phyloP scores from a whole-genome alignment of 108 stramenopile genomes.

The Poteriospumella lacustris region DNA sequence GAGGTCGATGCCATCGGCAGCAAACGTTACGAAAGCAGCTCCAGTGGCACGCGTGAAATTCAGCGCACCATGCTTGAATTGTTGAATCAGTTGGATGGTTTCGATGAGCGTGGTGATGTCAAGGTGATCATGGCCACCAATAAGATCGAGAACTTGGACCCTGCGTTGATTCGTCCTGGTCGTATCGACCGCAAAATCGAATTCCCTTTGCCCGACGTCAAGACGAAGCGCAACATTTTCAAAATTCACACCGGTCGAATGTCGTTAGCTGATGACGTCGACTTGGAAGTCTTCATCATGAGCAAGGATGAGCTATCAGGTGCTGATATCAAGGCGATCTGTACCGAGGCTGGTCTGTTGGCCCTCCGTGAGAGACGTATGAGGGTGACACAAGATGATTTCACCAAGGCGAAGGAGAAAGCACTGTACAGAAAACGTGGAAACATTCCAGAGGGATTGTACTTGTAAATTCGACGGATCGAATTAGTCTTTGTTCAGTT shows the following conservation, averaged over 20 bases:
- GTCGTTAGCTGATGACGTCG: conserved; percentile 91
- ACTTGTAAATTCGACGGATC: conserved; percentile 70
- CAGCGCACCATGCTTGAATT: conserved; percentile 99
- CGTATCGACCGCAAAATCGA: conserved; percentile 99
- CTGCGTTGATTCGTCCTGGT: conserved; percentile 94
- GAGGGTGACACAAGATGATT: conserved; percentile 94
- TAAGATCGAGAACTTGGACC: conserved; percentile 93
- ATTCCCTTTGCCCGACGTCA: conserved; percentile 93
- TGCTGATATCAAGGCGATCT: conserved; percentile 92
- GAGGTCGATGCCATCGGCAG: conserved; percentile 97
- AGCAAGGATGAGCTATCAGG: conserved; percentile 95
- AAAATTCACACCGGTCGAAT: conserved; percentile 89
- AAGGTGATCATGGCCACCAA: conserved; percentile 99
- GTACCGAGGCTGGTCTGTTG: conserved; percentile 96
- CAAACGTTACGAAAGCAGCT: conserved; percentile 92
- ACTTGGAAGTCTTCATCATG: conserved; percentile 94
- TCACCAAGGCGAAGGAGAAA: conserved; percentile 95
- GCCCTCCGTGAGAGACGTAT: conserved; percentile 96
- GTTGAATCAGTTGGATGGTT: conserved; percentile 97
- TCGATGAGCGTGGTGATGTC: conserved; percentile 94
- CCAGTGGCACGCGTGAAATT: conserved; percentile 91
- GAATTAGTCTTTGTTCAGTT: too few relatives aligned
- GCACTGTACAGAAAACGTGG: conserved; percentile 98
- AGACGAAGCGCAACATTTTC: conserved; percentile 97
- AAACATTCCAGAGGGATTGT: conserved; percentile 92